Evolutionary conservation across 441 rosid species (phyloP).

Genomic region (Corymbia calophylla): DNA sequence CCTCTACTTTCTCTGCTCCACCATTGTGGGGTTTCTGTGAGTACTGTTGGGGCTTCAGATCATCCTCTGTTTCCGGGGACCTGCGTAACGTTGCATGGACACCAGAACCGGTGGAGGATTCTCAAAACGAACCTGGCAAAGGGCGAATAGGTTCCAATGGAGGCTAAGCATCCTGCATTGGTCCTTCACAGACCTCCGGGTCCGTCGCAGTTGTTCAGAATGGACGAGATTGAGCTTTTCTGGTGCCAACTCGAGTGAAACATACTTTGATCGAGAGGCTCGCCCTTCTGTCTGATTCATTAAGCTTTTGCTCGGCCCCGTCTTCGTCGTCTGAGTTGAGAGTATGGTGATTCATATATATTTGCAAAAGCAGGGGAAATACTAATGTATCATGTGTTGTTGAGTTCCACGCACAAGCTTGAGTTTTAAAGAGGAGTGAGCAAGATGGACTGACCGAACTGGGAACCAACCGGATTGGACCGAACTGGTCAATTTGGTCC

Average conservation of each 20-base stretch:
- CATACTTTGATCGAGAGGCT: neutral
- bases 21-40: neutral
- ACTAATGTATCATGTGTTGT: neutral
- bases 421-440: neutral
- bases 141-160: neutral
- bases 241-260: neutral
- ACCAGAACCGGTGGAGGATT: neutral
- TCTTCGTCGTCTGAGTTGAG: neutral
- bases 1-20: neutral
- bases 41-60: neutral
- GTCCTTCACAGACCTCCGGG: neutral
- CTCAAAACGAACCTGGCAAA: neutral
- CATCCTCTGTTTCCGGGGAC: neutral
- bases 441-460: too few species aligned
- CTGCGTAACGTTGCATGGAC: neutral
- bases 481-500: too few species aligned
- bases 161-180: neutral
- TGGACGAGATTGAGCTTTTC: neutral
- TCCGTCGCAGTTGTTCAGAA: neutral
- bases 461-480: too few species aligned
- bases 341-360: neutral
- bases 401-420: neutral
- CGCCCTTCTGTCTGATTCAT: neutral
- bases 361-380: neutral
- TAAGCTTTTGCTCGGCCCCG: neutral